Percentiles rank a stretch among this genome's conserved stretches.
phyloP scores from a whole-genome alignment of 1,284 basidiomycete genomes.

The Termitomyces sp. region DNA sequence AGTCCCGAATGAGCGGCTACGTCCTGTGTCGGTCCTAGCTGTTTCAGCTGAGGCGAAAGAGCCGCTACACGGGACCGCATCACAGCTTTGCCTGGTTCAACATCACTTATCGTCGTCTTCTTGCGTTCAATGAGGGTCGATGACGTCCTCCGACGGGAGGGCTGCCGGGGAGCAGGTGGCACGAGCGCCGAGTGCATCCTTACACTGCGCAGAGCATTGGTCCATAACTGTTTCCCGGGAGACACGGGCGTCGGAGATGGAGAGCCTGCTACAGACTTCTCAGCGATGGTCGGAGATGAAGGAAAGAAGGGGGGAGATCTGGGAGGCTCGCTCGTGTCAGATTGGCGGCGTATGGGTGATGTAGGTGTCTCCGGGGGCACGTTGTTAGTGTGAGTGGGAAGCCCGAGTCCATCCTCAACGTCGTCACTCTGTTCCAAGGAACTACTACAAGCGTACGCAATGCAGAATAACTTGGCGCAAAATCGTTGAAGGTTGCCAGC shows the following conservation, averaged over 20 bases:
- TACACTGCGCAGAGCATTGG: slow-evolving; percentile 27
- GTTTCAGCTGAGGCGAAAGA: slow-evolving; percentile 55
- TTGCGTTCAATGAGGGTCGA: slow-evolving; percentile 31
- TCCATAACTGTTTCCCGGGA: slow-evolving; percentile 29
- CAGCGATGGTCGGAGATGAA: slow-evolving; percentile 5
- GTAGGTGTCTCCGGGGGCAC: slow-evolving; percentile 7
- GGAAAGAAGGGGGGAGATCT: slow-evolving; percentile 13
- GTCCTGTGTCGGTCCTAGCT: slow-evolving; percentile 54
- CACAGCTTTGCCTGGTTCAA: slow-evolving; percentile 35
- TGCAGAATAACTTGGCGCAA: slow-evolving; percentile 12
- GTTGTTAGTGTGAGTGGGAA: slow-evolving; percentile 19
- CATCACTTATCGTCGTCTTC: slow-evolving; percentile 24
- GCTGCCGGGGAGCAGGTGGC: slow-evolving; percentile 16
- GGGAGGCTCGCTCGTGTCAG: slow-evolving; percentile 12
- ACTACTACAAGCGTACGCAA: slow-evolving; percentile 12
- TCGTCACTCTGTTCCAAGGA: slow-evolving; percentile 23
- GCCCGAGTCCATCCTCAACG: slow-evolving; percentile 25
- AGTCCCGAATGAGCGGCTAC: slow-evolving; percentile 60
- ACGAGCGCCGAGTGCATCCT: slow-evolving; percentile 25
- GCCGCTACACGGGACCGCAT: slow-evolving; percentile 49
- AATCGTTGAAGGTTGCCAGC: slow-evolving; percentile 13
- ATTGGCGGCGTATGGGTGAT: slow-evolving; percentile 3
- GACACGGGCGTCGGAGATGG: not conserved
- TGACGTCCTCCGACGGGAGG: slow-evolving; percentile 40
- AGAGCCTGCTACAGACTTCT: not conserved